A percentile compares a stretch with the other conserved stretches of the same genome.
Evolutionary conservation across 2,329 filamentous ascomycete genomes (phyloP).

Genomic region (Trichocomaceae sp.): DNA sequence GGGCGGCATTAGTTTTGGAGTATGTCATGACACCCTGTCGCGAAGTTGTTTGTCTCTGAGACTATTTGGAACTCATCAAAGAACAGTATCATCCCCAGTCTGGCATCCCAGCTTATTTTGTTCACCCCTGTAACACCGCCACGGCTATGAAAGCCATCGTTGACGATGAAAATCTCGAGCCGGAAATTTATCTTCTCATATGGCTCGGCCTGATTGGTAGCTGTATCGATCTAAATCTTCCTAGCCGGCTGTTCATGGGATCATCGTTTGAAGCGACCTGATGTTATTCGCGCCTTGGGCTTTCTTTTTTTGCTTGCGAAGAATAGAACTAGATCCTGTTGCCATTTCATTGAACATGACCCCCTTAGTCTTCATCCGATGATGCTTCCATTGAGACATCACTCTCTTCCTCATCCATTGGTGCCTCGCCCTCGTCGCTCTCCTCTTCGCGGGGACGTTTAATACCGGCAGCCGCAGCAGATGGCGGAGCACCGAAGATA

Average conservation of each 20-base stretch:
- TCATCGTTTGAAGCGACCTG: conserved; percentile 11
- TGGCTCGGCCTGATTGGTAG: conserved; percentile 87
- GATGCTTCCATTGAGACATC: conserved; percentile 65
- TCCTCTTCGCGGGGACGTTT: conserved; percentile 67
- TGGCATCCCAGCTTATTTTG: conserved; percentile 73
- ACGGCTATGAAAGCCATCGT: conserved; percentile 67
- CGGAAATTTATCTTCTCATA: conserved; percentile 67
- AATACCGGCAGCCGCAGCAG: conserved; percentile 51
- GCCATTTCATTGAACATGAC: background rate
- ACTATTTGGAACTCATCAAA: conserved; percentile 30
- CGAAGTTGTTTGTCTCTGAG: conserved; percentile 18
- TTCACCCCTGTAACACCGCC: conserved; percentile 86
- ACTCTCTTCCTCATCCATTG: conserved; percentile 59
- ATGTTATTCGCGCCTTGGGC: conserved; percentile 1
- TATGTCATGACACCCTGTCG: conserved; percentile 32
- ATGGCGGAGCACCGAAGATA: conserved; percentile 62
- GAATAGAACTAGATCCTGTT: background rate
- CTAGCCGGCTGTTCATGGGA: conserved; percentile 53
- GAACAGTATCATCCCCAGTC: conserved; percentile 74
- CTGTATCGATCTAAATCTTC: conserved; percentile 71
- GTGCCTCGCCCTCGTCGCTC: conserved; percentile 46
- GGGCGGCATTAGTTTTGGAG: conserved; percentile 69
- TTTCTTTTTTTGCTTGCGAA: conserved; percentile 11
- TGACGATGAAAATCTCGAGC: conserved; percentile 30
- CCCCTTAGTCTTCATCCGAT: conserved; percentile 61